A percentile compares a stretch with the other conserved stretches of the same genome.
Evolutionary conservation across 2,329 filamentous ascomycete species (phyloP).

Genomic region (Sporothrix pallida): DNA sequence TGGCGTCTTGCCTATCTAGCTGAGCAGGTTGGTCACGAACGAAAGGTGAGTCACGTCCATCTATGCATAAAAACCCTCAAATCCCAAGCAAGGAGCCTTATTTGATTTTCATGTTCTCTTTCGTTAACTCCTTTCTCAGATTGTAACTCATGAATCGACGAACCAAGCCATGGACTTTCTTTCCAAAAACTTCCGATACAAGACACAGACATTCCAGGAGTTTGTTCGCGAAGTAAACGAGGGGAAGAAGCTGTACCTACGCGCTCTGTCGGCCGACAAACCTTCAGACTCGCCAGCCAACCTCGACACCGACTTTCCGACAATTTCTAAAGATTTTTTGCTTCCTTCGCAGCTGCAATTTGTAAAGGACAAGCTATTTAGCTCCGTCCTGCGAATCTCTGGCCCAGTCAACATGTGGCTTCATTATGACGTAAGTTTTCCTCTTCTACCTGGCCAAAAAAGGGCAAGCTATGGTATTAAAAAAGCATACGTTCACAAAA

Average conservation of each 20-base stretch:
- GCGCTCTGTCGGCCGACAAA: conserved; percentile 72
- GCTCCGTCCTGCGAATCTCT: conserved; percentile 79
- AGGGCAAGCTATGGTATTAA: not conserved
- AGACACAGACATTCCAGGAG: conserved; percentile 67
- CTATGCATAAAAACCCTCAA: not conserved
- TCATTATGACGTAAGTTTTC: conserved; percentile 73
- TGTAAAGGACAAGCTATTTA: conserved; percentile 70
- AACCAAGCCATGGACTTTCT: conserved; percentile 77
- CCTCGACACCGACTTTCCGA: conserved; percentile 73
- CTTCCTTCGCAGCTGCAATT: conserved; percentile 67
- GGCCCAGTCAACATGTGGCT: conserved; percentile 86
- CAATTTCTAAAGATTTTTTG: conserved; percentile 70
- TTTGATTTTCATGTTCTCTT: not conserved
- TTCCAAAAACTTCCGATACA: conserved; percentile 81
- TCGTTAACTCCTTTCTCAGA: conserved; percentile 48
- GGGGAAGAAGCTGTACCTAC: conserved; percentile 75
- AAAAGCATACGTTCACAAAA: conserved; percentile 16
- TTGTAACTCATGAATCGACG: conserved; percentile 74
- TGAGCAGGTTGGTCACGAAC: conserved; percentile 63
- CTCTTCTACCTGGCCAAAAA: not conserved
- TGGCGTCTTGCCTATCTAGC: conserved; percentile 76
- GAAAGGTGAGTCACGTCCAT: conserved; percentile 51
- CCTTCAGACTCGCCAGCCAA: conserved; percentile 74
- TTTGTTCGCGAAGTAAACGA: conserved; percentile 67
- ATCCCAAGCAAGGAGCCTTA: not conserved